Conservation (phyloP, 208 protist species). For the Novymonas esmeraldas region DNA sequence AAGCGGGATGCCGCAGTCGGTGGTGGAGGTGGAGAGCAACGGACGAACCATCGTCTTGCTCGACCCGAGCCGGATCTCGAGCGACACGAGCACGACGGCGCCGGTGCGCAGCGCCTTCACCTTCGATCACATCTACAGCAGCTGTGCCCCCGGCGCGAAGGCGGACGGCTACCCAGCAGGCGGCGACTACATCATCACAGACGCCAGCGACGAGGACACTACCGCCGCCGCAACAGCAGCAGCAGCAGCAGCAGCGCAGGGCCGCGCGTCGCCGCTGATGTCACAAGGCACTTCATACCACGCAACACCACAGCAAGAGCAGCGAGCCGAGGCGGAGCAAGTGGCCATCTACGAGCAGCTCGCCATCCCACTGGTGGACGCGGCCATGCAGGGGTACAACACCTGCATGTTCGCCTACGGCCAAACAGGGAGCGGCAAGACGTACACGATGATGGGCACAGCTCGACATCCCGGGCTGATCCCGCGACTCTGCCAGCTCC, state of each 20-base stretch:
- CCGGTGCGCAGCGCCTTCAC: conserved; percentile 40
- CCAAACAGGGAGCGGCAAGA: conserved; percentile 92
- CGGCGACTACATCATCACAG: too few species aligned
- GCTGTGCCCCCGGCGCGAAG: conserved; percentile 55
- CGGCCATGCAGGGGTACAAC: conserved; percentile 69
- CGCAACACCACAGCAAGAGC: conserved; percentile 31
- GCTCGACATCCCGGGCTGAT: conserved; percentile 73
- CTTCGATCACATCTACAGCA: conserved; percentile 71
- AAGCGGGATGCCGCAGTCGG: conserved; percentile 26
- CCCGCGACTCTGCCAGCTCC: conserved; percentile 58
- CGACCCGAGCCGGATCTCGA: conserved; percentile 19
- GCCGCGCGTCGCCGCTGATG: not conserved
- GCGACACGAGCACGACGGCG: not conserved
- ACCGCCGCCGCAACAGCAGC: too few species aligned
- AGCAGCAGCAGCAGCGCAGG: too few species aligned
- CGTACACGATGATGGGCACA: conserved; percentile 93
- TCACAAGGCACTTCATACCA: conserved; percentile 8
- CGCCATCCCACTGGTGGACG: conserved; percentile 49
- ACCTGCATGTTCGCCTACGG: conserved; percentile 92
- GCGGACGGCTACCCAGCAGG: conserved; percentile 9
- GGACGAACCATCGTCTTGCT: conserved; percentile 53
- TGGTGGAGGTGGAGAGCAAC: conserved; percentile 59
- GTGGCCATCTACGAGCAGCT: conserved; percentile 48
- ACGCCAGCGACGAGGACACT: too few species aligned
- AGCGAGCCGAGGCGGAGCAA: conserved; percentile 60